phyloP scores from a whole-genome alignment of 257 asterid genomes.

The Eustoma russellianum region DNA sequence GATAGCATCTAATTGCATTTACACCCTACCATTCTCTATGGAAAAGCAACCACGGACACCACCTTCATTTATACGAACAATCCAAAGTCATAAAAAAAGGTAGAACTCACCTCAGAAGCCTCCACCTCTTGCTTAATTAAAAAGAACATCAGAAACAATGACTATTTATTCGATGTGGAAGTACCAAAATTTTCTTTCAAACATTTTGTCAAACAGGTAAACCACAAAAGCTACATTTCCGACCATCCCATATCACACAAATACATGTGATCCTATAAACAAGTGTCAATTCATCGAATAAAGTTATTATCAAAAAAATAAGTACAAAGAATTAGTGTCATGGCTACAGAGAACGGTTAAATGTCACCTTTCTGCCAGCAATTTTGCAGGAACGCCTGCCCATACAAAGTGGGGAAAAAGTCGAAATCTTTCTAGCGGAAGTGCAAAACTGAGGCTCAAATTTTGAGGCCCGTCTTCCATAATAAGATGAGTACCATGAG shows the following conservation, averaged over 20 bases:
- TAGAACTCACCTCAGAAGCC: no score
- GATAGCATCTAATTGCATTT: no score
- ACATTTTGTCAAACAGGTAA: constrained; percentile 11
- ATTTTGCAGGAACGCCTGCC: constrained; percentile 88
- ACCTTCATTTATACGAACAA: no score
- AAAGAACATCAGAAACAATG: no score
- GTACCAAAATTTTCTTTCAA: not conserved
- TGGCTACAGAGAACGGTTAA: not conserved
- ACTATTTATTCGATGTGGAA: not conserved
- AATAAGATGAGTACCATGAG: constrained; percentile 34
- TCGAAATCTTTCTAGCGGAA: constrained; percentile 46
- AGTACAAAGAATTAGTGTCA: not conserved
- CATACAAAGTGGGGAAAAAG: constrained; percentile 66
- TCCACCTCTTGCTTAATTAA: no score
- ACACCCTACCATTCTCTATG: no score
- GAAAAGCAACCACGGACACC: no score
- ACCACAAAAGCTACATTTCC: not conserved
- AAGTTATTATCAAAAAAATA: not conserved
- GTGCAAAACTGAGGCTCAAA: constrained; percentile 27
- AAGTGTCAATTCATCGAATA: not conserved
- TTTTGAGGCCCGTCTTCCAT: constrained; percentile 26
- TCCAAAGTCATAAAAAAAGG: no score
- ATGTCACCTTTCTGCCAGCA: constrained; percentile 82
- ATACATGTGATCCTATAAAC: not conserved
- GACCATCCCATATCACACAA: not conserved